Conservation (phyloP, 2,329 filamentous ascomycete species). For the Cercospora janseana region DNA sequence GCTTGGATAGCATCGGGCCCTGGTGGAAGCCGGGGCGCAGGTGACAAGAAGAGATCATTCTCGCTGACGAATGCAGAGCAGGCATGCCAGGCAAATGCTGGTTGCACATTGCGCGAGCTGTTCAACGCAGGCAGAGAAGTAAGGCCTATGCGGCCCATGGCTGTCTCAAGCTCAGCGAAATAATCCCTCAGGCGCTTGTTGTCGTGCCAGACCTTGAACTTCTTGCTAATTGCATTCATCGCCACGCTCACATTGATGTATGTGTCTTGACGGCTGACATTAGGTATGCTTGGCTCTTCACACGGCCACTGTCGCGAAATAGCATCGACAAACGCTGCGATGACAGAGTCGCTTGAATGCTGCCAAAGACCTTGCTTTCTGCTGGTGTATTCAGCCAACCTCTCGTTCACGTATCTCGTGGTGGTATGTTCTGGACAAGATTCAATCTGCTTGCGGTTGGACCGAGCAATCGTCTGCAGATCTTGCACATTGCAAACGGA, state of each 20-base stretch:
- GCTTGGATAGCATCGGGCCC: not conserved
- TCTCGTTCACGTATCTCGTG: not conserved
- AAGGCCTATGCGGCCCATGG: not conserved
- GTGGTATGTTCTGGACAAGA: not conserved
- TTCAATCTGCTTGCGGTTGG: not conserved
- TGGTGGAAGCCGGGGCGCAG: not conserved
- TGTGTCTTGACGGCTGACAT: not conserved
- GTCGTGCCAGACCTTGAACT: conserved; percentile 10
- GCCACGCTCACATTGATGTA: conserved; percentile 4
- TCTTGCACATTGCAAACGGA: not conserved
- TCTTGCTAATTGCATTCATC: not conserved
- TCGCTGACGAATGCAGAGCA: conserved; percentile 4
- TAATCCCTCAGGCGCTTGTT: conserved; percentile 10
- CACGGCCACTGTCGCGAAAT: conserved; percentile 8
- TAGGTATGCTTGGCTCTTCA: not conserved
- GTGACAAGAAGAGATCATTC: conserved; percentile 5
- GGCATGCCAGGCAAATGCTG: not conserved
- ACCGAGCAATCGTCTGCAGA: conserved; percentile 19
- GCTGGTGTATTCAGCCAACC: not conserved
- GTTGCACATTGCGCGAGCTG: not conserved
- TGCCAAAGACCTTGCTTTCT: not conserved
- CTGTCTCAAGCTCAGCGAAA: not conserved
- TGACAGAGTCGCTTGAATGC: not conserved
- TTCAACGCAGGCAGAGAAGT: not conserved
- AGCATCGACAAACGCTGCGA: not conserved